Evolutionary conservation across 257 asterid species (phyloP).

Genomic region (Voacanga thouarsii): DNA sequence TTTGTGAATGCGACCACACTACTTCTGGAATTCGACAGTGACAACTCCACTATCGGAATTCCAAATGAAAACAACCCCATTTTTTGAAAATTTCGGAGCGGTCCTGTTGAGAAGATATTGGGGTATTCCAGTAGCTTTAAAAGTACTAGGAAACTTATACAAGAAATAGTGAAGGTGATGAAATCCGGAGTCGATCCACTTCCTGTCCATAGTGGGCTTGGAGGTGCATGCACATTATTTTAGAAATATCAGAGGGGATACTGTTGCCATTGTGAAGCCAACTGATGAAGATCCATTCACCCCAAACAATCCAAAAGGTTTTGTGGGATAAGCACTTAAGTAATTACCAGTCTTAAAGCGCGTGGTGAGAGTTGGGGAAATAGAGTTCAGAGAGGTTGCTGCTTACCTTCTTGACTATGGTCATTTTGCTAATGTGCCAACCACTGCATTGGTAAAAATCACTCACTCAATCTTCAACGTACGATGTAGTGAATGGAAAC

Average conservation of each 20-base stretch:
- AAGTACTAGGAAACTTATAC: slow-evolving; percentile 60
- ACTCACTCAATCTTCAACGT: slow-evolving; percentile 82
- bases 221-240: slow-evolving; percentile 95
- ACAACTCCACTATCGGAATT: no score
- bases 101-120: slow-evolving; percentile 81
- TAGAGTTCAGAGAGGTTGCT: slow-evolving; percentile 93
- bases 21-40: no score
- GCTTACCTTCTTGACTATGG: slow-evolving; percentile 87
- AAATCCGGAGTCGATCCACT: slow-evolving; percentile 81
- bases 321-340: slow-evolving; percentile 91
- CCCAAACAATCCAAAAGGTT: slow-evolving; percentile 95
- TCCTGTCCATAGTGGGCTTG: slow-evolving; percentile 83
- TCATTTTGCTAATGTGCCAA: slow-evolving; percentile 90
- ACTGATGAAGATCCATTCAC: slow-evolving; percentile 98
- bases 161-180: slow-evolving; percentile 77
- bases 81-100: no score
- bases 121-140: slow-evolving; percentile 52
- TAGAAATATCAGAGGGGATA: slow-evolving; percentile 72
- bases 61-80: no score
- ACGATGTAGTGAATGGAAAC: slow-evolving; percentile 75
- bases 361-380: slow-evolving; percentile 88
- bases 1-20: no score
- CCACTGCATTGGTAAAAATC: slow-evolving; percentile 88
- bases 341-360: slow-evolving; percentile 91
- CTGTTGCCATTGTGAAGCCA: slow-evolving; percentile 95